Conservation (phyloP, 208 protist species). For the Crithidia sp. region DNA sequence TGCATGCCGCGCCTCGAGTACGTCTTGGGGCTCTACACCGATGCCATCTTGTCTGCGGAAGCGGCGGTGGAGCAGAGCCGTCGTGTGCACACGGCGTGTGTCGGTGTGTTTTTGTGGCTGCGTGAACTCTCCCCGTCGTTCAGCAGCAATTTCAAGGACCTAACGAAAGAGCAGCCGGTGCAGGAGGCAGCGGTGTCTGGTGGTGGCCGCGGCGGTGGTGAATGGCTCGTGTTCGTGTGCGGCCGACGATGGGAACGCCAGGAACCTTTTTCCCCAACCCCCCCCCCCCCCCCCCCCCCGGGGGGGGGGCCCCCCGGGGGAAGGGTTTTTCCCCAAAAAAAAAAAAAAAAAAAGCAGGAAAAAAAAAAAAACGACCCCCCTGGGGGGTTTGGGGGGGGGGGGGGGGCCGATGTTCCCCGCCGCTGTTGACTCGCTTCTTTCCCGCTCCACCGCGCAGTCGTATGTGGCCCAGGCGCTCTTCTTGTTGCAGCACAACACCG, state of each 20-base stretch:
- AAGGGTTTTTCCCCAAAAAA: too few relatives aligned
- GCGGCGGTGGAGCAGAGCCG: conserved; percentile 18
- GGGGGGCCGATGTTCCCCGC: too few relatives aligned
- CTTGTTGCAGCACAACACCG: conserved; percentile 72
- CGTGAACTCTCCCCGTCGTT: conserved; percentile 23
- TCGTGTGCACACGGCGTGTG: conserved; percentile 28
- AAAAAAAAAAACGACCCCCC: too few relatives aligned
- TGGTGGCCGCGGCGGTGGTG: neutral
- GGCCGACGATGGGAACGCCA: conserved; percentile 52
- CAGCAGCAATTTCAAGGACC: conserved; percentile 1
- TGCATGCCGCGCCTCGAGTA: conserved; percentile 61
- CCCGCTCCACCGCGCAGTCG: conserved; percentile 20
- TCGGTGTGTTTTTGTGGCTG: conserved; percentile 42
- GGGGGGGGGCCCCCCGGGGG: too few relatives aligned
- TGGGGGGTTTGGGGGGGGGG: too few relatives aligned
- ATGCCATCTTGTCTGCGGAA: neutral
- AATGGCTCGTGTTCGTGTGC: conserved; percentile 53
- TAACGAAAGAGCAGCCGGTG: neutral
- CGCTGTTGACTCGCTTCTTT: conserved; percentile 6
- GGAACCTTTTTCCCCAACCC: conserved; percentile 86
- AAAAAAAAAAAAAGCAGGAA: too few relatives aligned
- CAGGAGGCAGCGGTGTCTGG: neutral
- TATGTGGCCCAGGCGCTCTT: conserved; percentile 69
- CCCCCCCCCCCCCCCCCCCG: too few relatives aligned
- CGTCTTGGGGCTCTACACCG: conserved; percentile 30